Base-by-base conservation (phyloP, 2,329 filamentous ascomycete genomes). In the Monilinia vaccinii-corymbosi region DNA sequence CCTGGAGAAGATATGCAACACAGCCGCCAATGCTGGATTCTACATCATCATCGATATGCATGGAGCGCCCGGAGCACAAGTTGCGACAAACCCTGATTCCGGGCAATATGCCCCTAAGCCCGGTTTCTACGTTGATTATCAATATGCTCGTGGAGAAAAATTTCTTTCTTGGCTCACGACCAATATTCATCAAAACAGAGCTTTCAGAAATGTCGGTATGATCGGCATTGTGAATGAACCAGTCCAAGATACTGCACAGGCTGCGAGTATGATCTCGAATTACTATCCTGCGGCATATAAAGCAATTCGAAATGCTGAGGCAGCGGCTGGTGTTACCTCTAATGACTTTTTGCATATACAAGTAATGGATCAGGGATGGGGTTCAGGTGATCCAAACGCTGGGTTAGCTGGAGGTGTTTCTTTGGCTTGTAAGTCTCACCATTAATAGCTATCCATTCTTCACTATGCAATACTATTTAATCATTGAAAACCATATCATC, bases 171-270 rank as follows among this genome's bases (percentile, higher is more conserved):
- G 78, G 76, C 78, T 85, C 66, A 77, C 79, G 13, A 73, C 76
- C 42, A 73, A 76, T 44, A 77, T 83, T 61, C 81, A 84, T 68
- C 71, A 64, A 5, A 62, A 59, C 31, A 45, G 13, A n/a, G 77
- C 75, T 61, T 81, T 79, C 68, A 71, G 76, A 57, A 82, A 79
- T 48, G 81, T 84, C 31, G 81, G 81, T 60, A 84, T 82, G 77
- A 69, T 85, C 42, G 77, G 81, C 67, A 70, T 85, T 14, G 73
- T 84, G 58, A 85, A 85, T 66, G 82, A 85, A 68, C 82, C 82
- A 4, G 69, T 78, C 14, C 58, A 49, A 18, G 21, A 42, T 47
- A 28, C 44, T 13, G 65, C 70, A 13, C 66, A 65, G 7, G 71
- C 71, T 2, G 69, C 71, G 4, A 69, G 69, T 1, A 71, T 81